Evolutionary conservation across 305 asterid genomes (phyloP), one percentile per base, ranked within the genome.

Genomic region (Salvia sclarea): DNA sequence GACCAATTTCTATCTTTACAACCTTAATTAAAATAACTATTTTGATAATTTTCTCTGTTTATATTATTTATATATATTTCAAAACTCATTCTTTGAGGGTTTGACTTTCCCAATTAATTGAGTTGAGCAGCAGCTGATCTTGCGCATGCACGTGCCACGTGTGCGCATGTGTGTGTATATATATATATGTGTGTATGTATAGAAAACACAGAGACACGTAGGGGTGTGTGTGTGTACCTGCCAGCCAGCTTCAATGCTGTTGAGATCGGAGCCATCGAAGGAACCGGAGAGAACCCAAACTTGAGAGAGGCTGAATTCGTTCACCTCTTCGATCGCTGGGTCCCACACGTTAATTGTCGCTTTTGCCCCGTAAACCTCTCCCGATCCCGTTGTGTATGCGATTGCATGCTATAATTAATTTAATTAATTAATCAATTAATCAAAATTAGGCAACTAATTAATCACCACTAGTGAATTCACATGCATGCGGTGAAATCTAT

Each of bases 371-470:
- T 73, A 93, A 8, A 93, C 76, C 31, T 82, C 97, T 4, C 78
- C 76, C 5, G 95, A 81, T 25, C 82, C 67, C 49, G 79, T 81
- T 20, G 95, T 90, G 77, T 85, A 93, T 9, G 96, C 97, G 64
- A 93, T 88, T 13, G 97, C 98, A 48, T 92, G 98, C 98, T 89
- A n/a, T n/a, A n/a, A n/a, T n/a, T n/a, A n/a, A n/a, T n/a, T n/a
- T n/a, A n/a, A n/a, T n/a, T 20, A 22, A 28, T 21, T 8, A 41
- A 33, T 9, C 13, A 47, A 18, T 5, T 6, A 37, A 8, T 0
- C 3, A 28, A 17, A 17, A 47, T 47, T 37, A 37, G 30, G 2
- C 30, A 25, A 25, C 4, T 25, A 25, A 25, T 25, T 4, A 25
- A n/a, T n/a, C n/a, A n/a, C n/a, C n/a, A n/a, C n/a, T n/a, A 30